Conservation (phyloP, 768 basidiomycete genomes). For the Favolaschia claudopus region DNA sequence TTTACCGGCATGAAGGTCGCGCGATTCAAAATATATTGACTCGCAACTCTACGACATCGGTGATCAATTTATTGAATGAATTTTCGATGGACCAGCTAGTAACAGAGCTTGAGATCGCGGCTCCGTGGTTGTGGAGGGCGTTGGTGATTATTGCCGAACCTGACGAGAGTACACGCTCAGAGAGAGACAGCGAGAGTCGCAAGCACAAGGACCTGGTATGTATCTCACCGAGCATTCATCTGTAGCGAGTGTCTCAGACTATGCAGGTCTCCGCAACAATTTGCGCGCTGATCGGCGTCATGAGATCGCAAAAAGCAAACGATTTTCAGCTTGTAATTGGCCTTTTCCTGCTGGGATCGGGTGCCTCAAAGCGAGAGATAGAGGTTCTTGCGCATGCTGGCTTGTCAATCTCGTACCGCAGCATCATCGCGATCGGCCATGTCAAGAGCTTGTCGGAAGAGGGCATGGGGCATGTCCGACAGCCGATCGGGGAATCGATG, state of each 20-base stretch:
- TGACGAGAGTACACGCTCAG: neutral
- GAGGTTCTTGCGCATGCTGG: conserved; percentile 25
- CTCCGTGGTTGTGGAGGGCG: neutral
- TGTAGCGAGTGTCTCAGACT: neutral
- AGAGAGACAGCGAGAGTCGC: neutral
- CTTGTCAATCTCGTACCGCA: conserved; percentile 8
- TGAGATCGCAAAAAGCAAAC: conserved; percentile 23
- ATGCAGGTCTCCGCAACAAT: conserved; percentile 21
- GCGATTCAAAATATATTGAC: neutral
- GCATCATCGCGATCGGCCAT: conserved; percentile 10
- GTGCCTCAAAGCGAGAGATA: conserved; percentile 25
- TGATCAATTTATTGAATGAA: neutral
- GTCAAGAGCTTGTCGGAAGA: conserved; percentile 15
- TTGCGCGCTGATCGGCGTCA: conserved; percentile 16
- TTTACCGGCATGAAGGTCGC: conserved; percentile 4
- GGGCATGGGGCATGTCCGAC: conserved; percentile 14
- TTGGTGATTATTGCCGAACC: neutral
- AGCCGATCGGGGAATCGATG: conserved; percentile 24
- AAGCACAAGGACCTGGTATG: neutral
- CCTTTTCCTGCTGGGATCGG: conserved; percentile 21
- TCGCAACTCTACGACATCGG: neutral
- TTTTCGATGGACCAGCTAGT: conserved; percentile 6
- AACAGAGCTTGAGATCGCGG: neutral
- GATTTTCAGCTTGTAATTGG: conserved; percentile 24
- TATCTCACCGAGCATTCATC: neutral